Evolutionary conservation across 345 rosid genomes (phyloP).

Genomic region (Fremontodendron californicum): DNA sequence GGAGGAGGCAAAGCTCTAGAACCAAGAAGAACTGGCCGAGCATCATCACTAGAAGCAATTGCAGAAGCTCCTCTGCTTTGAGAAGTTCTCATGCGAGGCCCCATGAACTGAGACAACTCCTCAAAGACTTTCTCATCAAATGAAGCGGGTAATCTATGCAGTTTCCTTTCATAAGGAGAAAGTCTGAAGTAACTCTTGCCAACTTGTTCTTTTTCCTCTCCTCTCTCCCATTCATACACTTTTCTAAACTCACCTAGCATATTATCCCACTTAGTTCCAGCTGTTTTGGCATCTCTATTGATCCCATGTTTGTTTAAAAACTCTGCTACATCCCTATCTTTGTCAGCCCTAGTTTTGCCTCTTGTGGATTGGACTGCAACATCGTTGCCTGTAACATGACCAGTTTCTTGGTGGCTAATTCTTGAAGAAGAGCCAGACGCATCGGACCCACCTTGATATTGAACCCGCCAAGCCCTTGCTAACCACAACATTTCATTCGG

Average conservation of each 20-base stretch:
- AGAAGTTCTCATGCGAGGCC: constrained; percentile 66
- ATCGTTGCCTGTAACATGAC: constrained; percentile 28
- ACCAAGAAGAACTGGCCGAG: constrained; percentile 14
- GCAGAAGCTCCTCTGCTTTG: constrained; percentile 33
- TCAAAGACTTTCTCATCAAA: constrained; percentile 95
- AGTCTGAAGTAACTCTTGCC: constrained; percentile 96
- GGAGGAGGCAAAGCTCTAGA: constrained; percentile 51
- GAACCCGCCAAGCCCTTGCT: constrained; percentile 91
- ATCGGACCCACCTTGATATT: constrained; percentile 55
- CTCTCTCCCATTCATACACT: constrained; percentile 93
- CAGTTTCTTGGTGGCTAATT: constrained; percentile 20
- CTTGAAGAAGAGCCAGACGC: constrained; percentile 38
- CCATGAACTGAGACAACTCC: constrained; percentile 92
- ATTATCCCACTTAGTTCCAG: constrained; percentile 99
- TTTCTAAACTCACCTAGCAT: constrained; percentile 97
- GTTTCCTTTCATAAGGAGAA: constrained; percentile 88
- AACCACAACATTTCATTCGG: constrained; percentile 96
- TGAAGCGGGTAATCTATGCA: constrained; percentile 85
- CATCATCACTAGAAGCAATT: constrained; percentile 27
- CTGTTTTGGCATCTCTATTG: constrained; percentile 84
- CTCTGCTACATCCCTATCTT: constrained; percentile 94
- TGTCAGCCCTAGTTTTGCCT: constrained; percentile 91
- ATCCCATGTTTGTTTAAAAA: constrained; percentile 73
- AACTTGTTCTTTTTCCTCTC: constrained; percentile 58
- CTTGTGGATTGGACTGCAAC: constrained; percentile 31